phyloP scores from a whole-genome alignment of 305 asterid genomes.

The Solanum hybrid region DNA sequence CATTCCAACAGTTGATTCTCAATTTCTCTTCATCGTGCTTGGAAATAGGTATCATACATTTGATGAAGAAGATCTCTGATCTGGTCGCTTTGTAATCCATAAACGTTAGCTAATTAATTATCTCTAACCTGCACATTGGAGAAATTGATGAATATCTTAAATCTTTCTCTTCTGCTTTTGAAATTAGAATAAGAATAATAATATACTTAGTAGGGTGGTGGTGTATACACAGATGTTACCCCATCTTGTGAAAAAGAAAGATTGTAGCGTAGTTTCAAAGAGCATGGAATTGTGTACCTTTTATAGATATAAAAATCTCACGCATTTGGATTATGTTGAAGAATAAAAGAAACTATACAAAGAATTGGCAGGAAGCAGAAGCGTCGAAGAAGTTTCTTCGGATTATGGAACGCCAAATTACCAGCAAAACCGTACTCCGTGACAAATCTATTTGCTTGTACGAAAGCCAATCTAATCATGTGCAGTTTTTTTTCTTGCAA shows the following conservation, averaged over 20 bases:
- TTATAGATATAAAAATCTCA: neutral
- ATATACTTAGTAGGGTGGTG: neutral
- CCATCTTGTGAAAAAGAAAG: neutral
- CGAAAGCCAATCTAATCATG: no score
- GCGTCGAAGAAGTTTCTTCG: neutral
- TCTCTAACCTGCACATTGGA: neutral
- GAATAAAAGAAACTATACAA: neutral
- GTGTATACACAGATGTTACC: accelerated
- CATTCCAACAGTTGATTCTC: neutral
- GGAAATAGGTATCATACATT: neutral
- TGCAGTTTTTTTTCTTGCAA: no score
- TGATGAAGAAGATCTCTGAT: neutral
- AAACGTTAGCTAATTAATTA: neutral
- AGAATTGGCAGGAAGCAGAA: neutral
- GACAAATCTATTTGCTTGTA: neutral
- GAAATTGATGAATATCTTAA: neutral
- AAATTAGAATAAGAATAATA: no score
- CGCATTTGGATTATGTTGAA: neutral
- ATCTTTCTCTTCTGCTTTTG: neutral
- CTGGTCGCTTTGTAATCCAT: neutral
- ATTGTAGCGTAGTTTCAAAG: neutral
- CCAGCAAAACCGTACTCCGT: neutral
- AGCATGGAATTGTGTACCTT: neutral
- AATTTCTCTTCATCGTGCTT: neutral
- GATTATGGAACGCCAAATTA: neutral